Base-by-base conservation (phyloP, 345 rosid species). In the Populus pruinosa region DNA sequence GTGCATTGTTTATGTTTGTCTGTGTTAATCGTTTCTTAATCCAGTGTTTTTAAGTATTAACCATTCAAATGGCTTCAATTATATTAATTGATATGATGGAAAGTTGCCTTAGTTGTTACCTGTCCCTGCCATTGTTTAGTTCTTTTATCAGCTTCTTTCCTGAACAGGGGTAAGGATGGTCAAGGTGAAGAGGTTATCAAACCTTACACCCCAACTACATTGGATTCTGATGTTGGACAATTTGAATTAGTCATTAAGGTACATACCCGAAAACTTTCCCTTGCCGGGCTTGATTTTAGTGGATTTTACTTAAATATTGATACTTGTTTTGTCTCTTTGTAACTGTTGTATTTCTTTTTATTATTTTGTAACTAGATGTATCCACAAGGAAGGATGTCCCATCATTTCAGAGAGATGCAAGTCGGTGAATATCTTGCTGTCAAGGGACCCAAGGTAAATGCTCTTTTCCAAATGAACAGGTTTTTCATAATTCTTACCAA, bases 301-400 rank as follows among this genome's bases (percentile, higher is more conserved):
- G 20, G 29, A 50, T 8, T 61, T 71, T 21, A 1, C 56, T 56
- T 56, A 69, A 10, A 10, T 61, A 13, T 14, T 8, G 71, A 5
- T 31, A 18, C 8, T 3, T 55, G 1, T 1, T 41, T 36, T 65
- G 9, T 0, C 21, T 59, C 72, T 36, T 69, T 1, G 33, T 3
- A 67, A 44, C 70, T 43, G 18, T 11, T 56, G 39, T 70, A 23
- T 71, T 59, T 25, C 27, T 70, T 31, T 81, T 66, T 36, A 69
- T 55, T 72, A 78, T 75, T 41, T 69, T 77, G 50, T 31, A 59
- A 76, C 17, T 79, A 96, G 99, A 96, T 96, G 99, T 96, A 96
- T 79, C 95, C 99, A 9, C 97, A 91, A 90, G 99, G 99, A 86
- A 87, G 97, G 85, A 96, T 96, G 98, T 96, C 99, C 72, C 98